Evolutionary conservation across 164 flowering plant species (phyloP), one percentile per base, ranked within the genome.

Genomic region (Cinnamomum chago): DNA sequence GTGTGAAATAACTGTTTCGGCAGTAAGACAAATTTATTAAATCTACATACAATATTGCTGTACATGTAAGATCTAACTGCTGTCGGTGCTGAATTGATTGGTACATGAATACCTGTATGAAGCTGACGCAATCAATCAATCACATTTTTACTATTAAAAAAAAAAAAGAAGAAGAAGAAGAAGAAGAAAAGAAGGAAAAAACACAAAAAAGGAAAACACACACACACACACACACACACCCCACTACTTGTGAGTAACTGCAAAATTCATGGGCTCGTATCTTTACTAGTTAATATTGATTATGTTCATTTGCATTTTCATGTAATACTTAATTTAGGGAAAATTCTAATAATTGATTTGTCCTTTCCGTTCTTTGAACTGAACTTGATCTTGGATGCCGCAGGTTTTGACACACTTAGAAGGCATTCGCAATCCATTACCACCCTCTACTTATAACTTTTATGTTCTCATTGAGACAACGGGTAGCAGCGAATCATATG

Each of bases 401-500:
- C 86, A 95, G 99, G 99, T 88, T 78, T 75, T 92, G 75, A 78
- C 80, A 72, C 89, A 94, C 77, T 82, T 94, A 77, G 98, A 94
- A 51, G 97, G 97, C 77, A 88, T 77, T 66, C 92, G 98, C 62
- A 93, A 94, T 83, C 98, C 99, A 75, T 87, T 96, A 68, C 92
- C 94, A 80, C 76, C 97, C 70, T 81, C 90, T 65, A 71, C 77
- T 70, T 86, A 93, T 82, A 84, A 88, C 71, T 96, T 96, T 64
- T 96, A 94, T 82, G 88, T 91, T 83, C 85, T 96, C 77, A 90
- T 96, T 76, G 99, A 96, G 89, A 96, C 98, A 73, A 92, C 89
- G 1, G 98, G 98, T 71, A 96, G 97, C 78, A 82, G 86, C 72
- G 95, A 94, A 85, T 82, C 90, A 74, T 82, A 80, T 78, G 90